A percentile compares a stretch with the other conserved stretches of the same genome.
Evolutionary conservation across 2,329 filamentous ascomycete species (phyloP).

Genomic region (Sporothrix mexicana): DNA sequence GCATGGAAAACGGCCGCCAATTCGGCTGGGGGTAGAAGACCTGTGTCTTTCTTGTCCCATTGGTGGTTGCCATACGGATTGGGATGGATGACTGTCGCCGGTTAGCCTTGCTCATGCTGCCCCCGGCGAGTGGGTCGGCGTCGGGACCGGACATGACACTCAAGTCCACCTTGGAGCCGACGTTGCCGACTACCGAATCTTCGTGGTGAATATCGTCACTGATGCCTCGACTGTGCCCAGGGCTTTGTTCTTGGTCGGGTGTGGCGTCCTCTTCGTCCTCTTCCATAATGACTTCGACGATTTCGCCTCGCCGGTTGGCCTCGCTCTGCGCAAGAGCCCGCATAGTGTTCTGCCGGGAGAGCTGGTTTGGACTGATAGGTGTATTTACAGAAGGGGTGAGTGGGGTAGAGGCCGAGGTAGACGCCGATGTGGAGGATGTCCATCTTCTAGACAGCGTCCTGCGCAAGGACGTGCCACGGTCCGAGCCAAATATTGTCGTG

Average conservation of each 20-base stretch:
- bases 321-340: conserved; percentile 61
- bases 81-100: conserved; percentile 48
- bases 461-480: conserved; percentile 26
- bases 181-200: conserved; percentile 21
- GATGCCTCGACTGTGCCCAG: not conserved
- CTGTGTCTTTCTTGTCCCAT: conserved; percentile 48
- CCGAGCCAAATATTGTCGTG: conserved; percentile 15
- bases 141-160: conserved; percentile 57
- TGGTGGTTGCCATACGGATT: conserved; percentile 39
- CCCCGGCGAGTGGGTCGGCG: conserved; percentile 28
- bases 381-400: conserved; percentile 3
- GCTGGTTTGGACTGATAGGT: conserved; percentile 34
- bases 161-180: conserved; percentile 53
- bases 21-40: conserved; percentile 68
- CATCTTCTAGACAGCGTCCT: conserved; percentile 35
- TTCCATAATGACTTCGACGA: conserved; percentile 63
- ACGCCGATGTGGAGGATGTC: conserved; percentile 14
- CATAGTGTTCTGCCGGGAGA: conserved; percentile 48
- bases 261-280: conserved; percentile 32
- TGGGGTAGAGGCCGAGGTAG: conserved; percentile 23
- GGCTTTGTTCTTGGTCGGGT: conserved; percentile 41
- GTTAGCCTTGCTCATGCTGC: conserved; percentile 38
- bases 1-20: conserved; percentile 71
- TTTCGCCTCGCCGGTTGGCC: conserved; percentile 64
- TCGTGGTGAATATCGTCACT: not conserved